Conservation (phyloP, 164 flowering plant genomes). For the Aristolochia contorta region DNA sequence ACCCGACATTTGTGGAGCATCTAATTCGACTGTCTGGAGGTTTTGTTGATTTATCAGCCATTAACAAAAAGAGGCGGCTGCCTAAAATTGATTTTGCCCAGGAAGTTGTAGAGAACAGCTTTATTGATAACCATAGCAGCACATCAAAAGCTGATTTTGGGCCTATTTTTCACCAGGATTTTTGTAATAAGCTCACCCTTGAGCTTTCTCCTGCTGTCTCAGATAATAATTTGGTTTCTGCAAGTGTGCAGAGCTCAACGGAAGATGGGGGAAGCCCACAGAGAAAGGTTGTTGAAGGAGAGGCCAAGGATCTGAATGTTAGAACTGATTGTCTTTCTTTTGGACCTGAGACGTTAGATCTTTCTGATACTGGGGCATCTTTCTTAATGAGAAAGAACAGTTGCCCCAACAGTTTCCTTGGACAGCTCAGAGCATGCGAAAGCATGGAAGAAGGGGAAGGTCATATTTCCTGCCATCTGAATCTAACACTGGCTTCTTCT, state of each 20-base stretch:
- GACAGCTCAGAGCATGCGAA: slow-evolving; percentile 23
- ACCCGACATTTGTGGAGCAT: slow-evolving; percentile 55
- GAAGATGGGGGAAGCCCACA: slow-evolving; percentile 55
- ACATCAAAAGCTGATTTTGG: slow-evolving; percentile 40
- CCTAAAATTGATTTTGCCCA: slow-evolving; percentile 36
- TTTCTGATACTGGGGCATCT: slow-evolving; percentile 68
- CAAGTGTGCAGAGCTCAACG: slow-evolving; percentile 68
- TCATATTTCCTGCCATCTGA: slow-evolving; percentile 59
- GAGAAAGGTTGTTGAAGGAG: slow-evolving; percentile 32
- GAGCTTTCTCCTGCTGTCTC: slow-evolving; percentile 79
- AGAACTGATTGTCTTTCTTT: slow-evolving; percentile 27
- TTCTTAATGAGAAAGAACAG: slow-evolving; percentile 33
- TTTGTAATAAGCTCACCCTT: slow-evolving; percentile 55
- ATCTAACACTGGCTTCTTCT: slow-evolving; percentile 73
- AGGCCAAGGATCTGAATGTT: slow-evolving; percentile 25
- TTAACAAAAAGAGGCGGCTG: slow-evolving; percentile 67
- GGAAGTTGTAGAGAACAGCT: slow-evolving; percentile 36
- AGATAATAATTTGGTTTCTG: slow-evolving; percentile 59
- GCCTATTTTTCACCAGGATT: slow-evolving; percentile 45
- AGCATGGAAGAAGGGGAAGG: slow-evolving; percentile 53
- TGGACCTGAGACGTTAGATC: slow-evolving; percentile 49
- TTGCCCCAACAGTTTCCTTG: slow-evolving; percentile 13
- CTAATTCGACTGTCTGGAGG: slow-evolving; percentile 48
- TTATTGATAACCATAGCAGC: slow-evolving; percentile 39
- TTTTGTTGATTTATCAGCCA: slow-evolving; percentile 53